Percentiles rank a stretch among this genome's conserved stretches.
Evolutionary conservation across 2,329 filamentous ascomycete genomes (phyloP).

Genomic region (Xylariaceae sp.): DNA sequence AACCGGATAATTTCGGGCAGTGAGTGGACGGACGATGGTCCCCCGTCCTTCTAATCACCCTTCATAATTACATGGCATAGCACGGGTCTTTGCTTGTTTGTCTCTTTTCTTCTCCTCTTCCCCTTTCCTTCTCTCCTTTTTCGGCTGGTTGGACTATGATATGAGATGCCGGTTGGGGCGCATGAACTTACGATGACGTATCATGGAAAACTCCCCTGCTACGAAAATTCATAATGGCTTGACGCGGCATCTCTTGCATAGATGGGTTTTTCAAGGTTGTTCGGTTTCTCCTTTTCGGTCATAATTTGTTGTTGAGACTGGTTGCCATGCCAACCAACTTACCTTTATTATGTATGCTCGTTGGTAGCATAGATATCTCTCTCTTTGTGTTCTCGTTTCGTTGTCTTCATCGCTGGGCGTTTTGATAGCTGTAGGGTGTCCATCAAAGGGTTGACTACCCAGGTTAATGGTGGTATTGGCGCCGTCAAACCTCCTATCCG

Average conservation of each 20-base stretch:
- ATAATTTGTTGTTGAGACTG: not conserved
- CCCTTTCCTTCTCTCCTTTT: conserved; percentile 12
- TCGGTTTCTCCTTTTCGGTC: conserved; percentile 3
- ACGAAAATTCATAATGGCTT: conserved; percentile 2
- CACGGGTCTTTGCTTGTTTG: not conserved
- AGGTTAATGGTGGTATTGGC: conserved; percentile 2
- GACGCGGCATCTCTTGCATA: conserved; percentile 5
- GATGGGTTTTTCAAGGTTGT: not conserved
- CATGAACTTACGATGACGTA: conserved; percentile 23
- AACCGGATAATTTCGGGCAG: conserved; percentile 58
- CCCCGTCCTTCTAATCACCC: conserved; percentile 32
- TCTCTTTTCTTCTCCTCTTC: not conserved
- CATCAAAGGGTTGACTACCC: not conserved
- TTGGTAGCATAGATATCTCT: conserved; percentile 13
- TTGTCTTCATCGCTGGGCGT: conserved; percentile 17
- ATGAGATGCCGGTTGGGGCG: conserved; percentile 25
- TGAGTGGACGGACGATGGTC: conserved; percentile 64
- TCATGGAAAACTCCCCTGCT: conserved; percentile 20
- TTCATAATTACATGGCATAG: conserved; percentile 28
- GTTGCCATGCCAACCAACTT: no score
- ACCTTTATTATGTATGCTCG: no score
- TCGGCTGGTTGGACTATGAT: conserved; percentile 24
- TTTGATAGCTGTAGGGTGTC: conserved; percentile 12
- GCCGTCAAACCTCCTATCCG: conserved; percentile 9
- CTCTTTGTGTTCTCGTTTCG: conserved; percentile 16